Percentiles rank a stretch among this genome's conserved stretches.
These are phyloP conservation scores for Blastobotrys indianensis DNA, from an alignment of 1,139 yeast genomes.

Conservation along the genomic window DNA sequence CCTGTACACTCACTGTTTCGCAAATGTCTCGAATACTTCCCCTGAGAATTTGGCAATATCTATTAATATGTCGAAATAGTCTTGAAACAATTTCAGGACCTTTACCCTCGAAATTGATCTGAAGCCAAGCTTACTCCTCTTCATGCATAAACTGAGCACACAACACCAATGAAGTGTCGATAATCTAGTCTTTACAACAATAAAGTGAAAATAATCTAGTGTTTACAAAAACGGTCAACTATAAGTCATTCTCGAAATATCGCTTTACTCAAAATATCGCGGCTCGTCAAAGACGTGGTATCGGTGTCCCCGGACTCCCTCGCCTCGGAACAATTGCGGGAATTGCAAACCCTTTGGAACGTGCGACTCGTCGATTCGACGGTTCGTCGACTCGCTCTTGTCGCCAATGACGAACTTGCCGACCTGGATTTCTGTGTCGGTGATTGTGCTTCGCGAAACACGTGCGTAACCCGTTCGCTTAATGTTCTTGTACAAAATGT, in stretches of 20 bases:
- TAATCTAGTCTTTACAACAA: too few species aligned
- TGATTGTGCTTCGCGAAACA: constrained; percentile 85
- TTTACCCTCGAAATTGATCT: too few species aligned
- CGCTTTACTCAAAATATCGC: constrained; percentile 64
- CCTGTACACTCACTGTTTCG: too few species aligned
- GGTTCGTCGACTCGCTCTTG: constrained; percentile 45
- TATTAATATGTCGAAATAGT: too few species aligned
- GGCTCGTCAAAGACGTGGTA: constrained; percentile 94
- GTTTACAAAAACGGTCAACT: background rate
- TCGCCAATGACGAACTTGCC: constrained; percentile 74
- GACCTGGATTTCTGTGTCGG: constrained; percentile 93
- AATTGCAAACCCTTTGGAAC: constrained; percentile 63
- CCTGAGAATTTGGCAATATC: too few species aligned
- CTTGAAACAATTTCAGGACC: too few species aligned
- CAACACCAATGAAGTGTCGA: too few species aligned
- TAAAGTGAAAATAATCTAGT: background rate
- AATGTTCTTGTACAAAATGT: constrained; percentile 79
- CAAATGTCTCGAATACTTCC: too few species aligned
- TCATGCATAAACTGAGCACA: too few species aligned
- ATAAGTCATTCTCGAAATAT: too few species aligned
- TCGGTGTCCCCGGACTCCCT: constrained; percentile 88
- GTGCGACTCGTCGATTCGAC: constrained; percentile 49
- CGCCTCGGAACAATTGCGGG: constrained; percentile 83
- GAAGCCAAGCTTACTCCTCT: too few species aligned
- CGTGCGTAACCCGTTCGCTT: constrained; percentile 92